phyloP scores from a whole-genome alignment of 2,329 filamentous ascomycete species.

The Xylaria multiplex region DNA sequence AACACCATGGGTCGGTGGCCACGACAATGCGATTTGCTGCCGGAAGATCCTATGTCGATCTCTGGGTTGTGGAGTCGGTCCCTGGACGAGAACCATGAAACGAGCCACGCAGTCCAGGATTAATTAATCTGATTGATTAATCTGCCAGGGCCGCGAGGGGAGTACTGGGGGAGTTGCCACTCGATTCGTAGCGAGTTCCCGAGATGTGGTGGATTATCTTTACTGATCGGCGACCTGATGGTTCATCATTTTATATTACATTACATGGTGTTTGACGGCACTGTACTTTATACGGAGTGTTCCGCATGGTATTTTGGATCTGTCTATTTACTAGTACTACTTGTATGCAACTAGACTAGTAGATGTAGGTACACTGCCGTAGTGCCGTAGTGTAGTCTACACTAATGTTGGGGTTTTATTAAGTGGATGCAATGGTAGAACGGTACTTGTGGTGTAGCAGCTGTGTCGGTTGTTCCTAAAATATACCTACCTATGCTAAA shows the following conservation, averaged over 20 bases:
- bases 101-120: neutral
- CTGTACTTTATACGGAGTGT: slow-evolving; percentile 5
- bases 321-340: neutral
- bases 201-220: slow-evolving; percentile 8
- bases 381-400: neutral
- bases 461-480: slow-evolving; percentile 7
- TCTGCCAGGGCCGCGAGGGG: neutral
- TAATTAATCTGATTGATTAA: slow-evolving; percentile 2
- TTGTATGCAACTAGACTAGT: too few relatives aligned
- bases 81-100: neutral
- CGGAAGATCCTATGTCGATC: slow-evolving; percentile 14
- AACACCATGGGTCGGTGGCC: slow-evolving; percentile 7
- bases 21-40: slow-evolving; percentile 15
- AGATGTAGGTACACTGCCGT: too few relatives aligned
- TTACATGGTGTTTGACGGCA: neutral
- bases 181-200: neutral
- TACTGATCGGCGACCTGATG: slow-evolving; percentile 15
- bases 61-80: neutral
- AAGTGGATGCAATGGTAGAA: slow-evolving; percentile 1
- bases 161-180: neutral
- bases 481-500: neutral
- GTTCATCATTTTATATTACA: slow-evolving; percentile 4
- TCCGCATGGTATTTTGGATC: neutral
- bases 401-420: neutral
- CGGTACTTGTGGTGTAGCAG: neutral